Base-by-base conservation (phyloP, 495 filamentous ascomycete genomes). In the Penicillium subrubescens region DNA sequence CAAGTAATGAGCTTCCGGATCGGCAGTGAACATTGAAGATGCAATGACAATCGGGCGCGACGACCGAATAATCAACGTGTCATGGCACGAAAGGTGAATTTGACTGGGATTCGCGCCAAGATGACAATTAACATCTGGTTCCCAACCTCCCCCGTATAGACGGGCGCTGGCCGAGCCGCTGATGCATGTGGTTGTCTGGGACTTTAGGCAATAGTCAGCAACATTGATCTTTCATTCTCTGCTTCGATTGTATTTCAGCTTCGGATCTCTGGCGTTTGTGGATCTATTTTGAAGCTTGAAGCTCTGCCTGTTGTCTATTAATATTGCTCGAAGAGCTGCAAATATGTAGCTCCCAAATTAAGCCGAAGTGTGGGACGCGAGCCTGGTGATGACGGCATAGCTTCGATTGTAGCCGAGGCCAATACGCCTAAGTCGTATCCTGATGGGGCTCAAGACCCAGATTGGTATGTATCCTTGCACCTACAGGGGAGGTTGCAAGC, bases 371-470 rank as follows among this genome's bases (percentile, higher is more conserved):
- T 65, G 71, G 69, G 62, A 73, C 69, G 71, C 62, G 69, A 68
- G 10, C 21, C 46, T n/a, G 56, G 60, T 39, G 48, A 73, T 73
- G 71, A 73, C 69, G 69, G 69, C 71, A 71, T 71, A 60, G 57
- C 60, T 55, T 67, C 21, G 39, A 59, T 48, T 50, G 59, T 35
- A 61, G 67, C 70, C 63, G 65, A 68, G 59, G 51, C 31, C 51
- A 69, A 57, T 57, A 37, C 46, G 34, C 57, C 59, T 63, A 61
- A 64, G 10, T 48, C 15, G 39, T 31, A 63, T 12, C 15, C 12
- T 12, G 46, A 61, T 19, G 43, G 37, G 35, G 37, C 54, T 12
- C 21, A 17, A 62, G 48, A 39, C 54, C n/a, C 34, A 37, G 41
- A 23, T 57, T 44, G 25, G 44, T 37, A 27, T 27, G 25, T 27